Percentiles rank a stretch among this genome's conserved stretches.
phyloP scores from a whole-genome alignment of 2,329 filamentous ascomycete species.

The Sporothrix schenckii region DNA sequence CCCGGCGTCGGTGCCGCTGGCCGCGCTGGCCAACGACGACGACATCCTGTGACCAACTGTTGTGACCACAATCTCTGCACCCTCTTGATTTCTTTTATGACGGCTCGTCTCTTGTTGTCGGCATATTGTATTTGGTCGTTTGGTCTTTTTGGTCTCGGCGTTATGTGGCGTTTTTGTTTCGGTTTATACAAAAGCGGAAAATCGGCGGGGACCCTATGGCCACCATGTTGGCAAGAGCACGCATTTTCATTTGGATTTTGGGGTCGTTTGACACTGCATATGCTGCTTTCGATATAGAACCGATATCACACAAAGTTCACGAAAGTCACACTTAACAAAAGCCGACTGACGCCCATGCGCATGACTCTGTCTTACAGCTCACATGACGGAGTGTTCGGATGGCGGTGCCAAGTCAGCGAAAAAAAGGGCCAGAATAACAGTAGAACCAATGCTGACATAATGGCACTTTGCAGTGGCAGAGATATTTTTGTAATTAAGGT shows the following conservation, averaged over 20 bases:
- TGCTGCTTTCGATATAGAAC: conserved; percentile 1
- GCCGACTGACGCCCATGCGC: neutral
- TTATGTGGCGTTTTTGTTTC: conserved; percentile 6
- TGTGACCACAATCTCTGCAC: neutral
- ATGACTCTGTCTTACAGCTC: neutral
- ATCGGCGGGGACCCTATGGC: neutral
- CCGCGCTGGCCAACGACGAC: conserved; percentile 30
- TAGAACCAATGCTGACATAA: neutral
- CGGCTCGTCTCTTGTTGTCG: conserved; percentile 3
- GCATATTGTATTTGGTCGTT: neutral
- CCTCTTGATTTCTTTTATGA: conserved; percentile 20
- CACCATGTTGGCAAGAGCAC: neutral
- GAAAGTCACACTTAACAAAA: neutral
- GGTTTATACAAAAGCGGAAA: conserved; percentile 23
- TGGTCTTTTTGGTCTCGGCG: conserved; percentile 22
- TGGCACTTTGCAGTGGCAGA: neutral
- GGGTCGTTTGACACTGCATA: too few species aligned
- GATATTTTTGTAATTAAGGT: conserved; percentile 21
- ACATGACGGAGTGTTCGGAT: neutral
- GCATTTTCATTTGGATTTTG: conserved; percentile 12
- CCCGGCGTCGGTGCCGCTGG: conserved; percentile 25
- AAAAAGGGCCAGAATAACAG: neutral
- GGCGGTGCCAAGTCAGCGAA: neutral
- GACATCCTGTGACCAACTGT: conserved; percentile 35
- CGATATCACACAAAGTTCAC: conserved; percentile 7